Base-by-base conservation (phyloP, 2,329 filamentous ascomycete species). In the Aspergillus pseudoglaucus region DNA sequence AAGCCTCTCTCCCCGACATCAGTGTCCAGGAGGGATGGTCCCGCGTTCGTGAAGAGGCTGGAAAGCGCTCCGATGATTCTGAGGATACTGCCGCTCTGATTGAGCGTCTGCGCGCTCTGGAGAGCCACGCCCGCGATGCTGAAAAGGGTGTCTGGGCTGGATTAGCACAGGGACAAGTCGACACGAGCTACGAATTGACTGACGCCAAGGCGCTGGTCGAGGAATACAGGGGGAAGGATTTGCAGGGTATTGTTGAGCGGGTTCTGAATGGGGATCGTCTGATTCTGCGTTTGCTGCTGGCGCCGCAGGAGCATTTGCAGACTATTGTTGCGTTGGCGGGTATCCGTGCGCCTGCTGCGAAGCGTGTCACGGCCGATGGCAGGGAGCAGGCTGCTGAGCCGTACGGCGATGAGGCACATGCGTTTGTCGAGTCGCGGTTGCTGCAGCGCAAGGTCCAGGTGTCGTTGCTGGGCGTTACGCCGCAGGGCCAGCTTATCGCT, bases 1-100 rank as follows among this genome's bases (percentile, higher is more conserved):
- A 88, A 60, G 89, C 89, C 44, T 82, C 82, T 47, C 71, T 98
- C 44, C 90, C 93, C 15, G 90, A 97, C 54, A 82, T 87, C 53
- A 79, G 87, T 49, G 82, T 97, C 54, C 84, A 88, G 63, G 88
- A 90, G 60, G 93, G 93, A 56, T 96, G 90, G 90, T 75, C 90
- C 54, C 95, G 93, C 73, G 80, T 98, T 51, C 84, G 93, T 54
- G 93, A 98, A 61, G 93, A 98, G 69, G 90, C 91, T 50, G 90
- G 90, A 52, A 85, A 86, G 56, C 67, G 68, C 12, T 93, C 91
- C 64, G 90, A 96, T 56, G 90, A 96, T 50, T 83, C 84, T 2
- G 87, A 93, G 49, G 85, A 90, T 45, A 78, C 85, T 7, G 63
- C 74, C 25, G 75, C 83, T 54, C 79, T 86, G 51, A 76, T 98